A percentile compares a stretch with the other conserved stretches of the same genome.
Evolutionary conservation across 2,329 filamentous ascomycete genomes (phyloP).

Genomic region (Arachnomyces sp.): DNA sequence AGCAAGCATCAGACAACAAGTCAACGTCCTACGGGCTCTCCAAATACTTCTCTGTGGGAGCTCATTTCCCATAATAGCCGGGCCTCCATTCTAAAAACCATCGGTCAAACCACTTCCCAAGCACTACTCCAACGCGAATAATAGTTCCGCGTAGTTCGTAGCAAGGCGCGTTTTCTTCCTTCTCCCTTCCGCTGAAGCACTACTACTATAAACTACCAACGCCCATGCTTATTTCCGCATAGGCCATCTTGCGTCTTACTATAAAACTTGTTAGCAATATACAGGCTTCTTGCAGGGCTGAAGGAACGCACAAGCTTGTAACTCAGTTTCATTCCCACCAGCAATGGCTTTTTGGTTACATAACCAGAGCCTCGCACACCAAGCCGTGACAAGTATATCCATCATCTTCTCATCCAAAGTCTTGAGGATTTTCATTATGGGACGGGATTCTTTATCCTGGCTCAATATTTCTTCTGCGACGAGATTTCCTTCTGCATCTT

Average conservation of each 20-base stretch:
- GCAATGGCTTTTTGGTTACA: conserved; percentile 6
- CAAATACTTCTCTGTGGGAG: no score
- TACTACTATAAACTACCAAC: no score
- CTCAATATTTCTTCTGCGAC: conserved; percentile 11
- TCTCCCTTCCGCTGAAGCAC: no score
- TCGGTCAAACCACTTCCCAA: no score
- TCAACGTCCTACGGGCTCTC: no score
- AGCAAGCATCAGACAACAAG: no score
- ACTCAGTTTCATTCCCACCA: conserved; percentile 2
- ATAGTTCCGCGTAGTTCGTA: no score
- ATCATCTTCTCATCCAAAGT: conserved; percentile 10
- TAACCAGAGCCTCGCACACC: conserved; percentile 14
- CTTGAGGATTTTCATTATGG: conserved; percentile 10
- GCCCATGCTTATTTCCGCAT: no score
- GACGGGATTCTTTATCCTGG: conserved; percentile 1
- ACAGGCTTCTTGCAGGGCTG: background rate
- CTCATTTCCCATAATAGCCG: no score
- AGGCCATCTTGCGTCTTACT: conserved; percentile 9
- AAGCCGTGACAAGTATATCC: conserved; percentile 12
- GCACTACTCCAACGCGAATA: no score
- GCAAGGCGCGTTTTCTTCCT: no score
- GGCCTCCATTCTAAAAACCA: no score
- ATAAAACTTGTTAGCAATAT: background rate
- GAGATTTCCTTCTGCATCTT: conserved; percentile 7
- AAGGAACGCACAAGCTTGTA: conserved; percentile 5